Conservation (phyloP, 306 rosid species). For the Chamaecrista fasciculata region DNA sequence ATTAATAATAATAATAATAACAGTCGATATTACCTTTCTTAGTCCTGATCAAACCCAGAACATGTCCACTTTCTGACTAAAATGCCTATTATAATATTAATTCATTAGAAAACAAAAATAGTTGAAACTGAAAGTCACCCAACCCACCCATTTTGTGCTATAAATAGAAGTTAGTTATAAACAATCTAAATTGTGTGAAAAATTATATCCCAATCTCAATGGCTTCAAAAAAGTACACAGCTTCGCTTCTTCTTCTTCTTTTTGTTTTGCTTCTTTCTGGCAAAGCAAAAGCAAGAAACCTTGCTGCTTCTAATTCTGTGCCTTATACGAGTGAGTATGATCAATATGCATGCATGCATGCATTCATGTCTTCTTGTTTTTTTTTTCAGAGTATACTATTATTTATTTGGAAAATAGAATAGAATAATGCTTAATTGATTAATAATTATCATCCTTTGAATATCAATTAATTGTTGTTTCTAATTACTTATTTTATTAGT, state of each 20-base stretch:
- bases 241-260: slow-evolving; percentile 13
- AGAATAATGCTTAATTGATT: too few relatives aligned
- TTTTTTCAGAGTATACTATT: too few relatives aligned
- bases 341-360: too few relatives aligned
- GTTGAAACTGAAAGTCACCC: neutral
- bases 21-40: neutral
- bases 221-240: slow-evolving; percentile 2
- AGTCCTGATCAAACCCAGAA: neutral
- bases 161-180: too few relatives aligned
- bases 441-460: too few relatives aligned
- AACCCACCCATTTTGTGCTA: neutral
- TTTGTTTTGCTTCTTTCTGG: slow-evolving; percentile 5
- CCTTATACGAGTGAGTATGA: neutral
- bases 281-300: slow-evolving; percentile 3
- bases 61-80: neutral
- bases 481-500: too few relatives aligned
- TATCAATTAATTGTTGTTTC: too few relatives aligned
- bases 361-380: too few relatives aligned
- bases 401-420: too few relatives aligned
- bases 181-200: too few relatives aligned
- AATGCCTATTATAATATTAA: neutral
- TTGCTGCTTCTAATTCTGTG: neutral
- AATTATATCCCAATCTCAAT: too few relatives aligned
- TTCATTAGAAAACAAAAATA: neutral
- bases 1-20: too few relatives aligned